A percentile compares a stretch with the other conserved stretches of the same genome.
These are phyloP conservation scores for Fragilariopsis cylindrus DNA, from an alignment of 108 stramenopile species.

Conservation along the genomic window DNA sequence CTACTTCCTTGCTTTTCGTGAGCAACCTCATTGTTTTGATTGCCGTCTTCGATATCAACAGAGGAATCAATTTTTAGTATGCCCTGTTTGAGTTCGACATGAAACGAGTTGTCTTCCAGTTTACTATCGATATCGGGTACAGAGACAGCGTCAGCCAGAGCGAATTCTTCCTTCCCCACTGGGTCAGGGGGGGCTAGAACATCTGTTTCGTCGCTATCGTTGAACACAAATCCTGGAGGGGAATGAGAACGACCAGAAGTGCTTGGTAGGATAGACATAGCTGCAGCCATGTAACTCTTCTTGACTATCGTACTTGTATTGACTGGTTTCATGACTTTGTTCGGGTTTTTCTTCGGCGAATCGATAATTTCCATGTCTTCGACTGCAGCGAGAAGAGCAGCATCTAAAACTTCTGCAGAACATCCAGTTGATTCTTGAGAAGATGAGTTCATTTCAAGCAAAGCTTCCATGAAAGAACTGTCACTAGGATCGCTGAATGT, in stretches of 20 bases:
- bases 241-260: conserved; percentile 21
- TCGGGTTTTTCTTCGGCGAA: neutral
- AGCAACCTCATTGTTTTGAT: neutral
- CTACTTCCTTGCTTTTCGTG: conserved; percentile 10
- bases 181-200: conserved; percentile 13
- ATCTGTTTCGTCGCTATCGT: conserved; percentile 24
- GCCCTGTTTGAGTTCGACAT: conserved; percentile 1
- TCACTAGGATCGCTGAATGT: neutral
- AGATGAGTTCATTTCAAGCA: conserved; percentile 7
- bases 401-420: conserved; percentile 15
- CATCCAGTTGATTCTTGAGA: conserved; percentile 2
- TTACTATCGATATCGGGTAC: conserved; percentile 8
- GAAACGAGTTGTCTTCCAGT: conserved; percentile 5
- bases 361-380: conserved; percentile 3
- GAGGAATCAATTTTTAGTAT: conserved; percentile 8
- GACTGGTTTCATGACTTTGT: neutral
- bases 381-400: conserved; percentile 15
- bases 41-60: neutral
- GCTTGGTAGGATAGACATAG: conserved; percentile 5
- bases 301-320: neutral
- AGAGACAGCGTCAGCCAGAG: neutral
- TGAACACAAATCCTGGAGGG: conserved; percentile 36
- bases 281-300: neutral
- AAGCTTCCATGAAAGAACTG: conserved; percentile 10
- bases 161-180: conserved; percentile 10